Evolutionary conservation across 495 filamentous ascomycete genomes (phyloP).

Genomic region (Penicillium lividum): DNA sequence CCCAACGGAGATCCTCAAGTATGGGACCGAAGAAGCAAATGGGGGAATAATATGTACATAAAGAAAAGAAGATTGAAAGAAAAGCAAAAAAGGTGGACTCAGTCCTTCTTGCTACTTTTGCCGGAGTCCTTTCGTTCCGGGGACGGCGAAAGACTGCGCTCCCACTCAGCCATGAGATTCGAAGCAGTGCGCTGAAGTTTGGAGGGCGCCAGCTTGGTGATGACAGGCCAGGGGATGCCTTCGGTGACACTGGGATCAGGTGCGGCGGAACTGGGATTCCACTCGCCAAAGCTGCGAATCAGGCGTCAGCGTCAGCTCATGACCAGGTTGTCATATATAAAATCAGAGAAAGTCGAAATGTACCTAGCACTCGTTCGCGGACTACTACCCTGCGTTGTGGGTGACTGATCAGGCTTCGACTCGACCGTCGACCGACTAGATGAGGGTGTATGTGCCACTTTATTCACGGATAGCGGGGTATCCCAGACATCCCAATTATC

Average conservation of each 20-base stretch:
- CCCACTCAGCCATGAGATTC: slow-evolving; percentile 79
- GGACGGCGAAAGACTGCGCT: slow-evolving; percentile 50
- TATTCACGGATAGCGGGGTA: slow-evolving; percentile 45
- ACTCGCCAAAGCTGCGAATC: slow-evolving; percentile 43
- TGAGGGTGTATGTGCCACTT: slow-evolving; percentile 47
- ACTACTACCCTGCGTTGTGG: slow-evolving; percentile 48
- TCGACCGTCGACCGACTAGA: slow-evolving; percentile 49
- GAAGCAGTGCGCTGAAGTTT: slow-evolving; percentile 70
- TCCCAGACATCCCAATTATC: slow-evolving; percentile 77
- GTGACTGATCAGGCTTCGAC: slow-evolving; percentile 47
- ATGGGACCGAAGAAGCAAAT: slow-evolving; percentile 28
- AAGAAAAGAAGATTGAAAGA: slow-evolving; percentile 11
- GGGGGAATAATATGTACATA: slow-evolving; percentile 25
- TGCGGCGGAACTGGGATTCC: slow-evolving; percentile 33
- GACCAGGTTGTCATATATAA: slow-evolving; percentile 34
- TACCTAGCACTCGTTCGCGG: slow-evolving; percentile 58
- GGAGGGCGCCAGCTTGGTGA: slow-evolving; percentile 64
- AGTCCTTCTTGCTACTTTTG: slow-evolving; percentile 44
- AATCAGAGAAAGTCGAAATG: slow-evolving; percentile 38
- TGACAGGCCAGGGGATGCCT: slow-evolving; percentile 67
- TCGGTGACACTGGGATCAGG: slow-evolving; percentile 45
- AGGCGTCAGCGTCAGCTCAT: slow-evolving; percentile 32
- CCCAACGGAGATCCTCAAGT: slow-evolving; percentile 24
- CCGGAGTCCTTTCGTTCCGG: slow-evolving; percentile 29
- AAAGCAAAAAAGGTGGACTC: slow-evolving; percentile 7